phyloP scores from a whole-genome alignment of 306 rosid species.

The Macrotyloma uniflorum region DNA sequence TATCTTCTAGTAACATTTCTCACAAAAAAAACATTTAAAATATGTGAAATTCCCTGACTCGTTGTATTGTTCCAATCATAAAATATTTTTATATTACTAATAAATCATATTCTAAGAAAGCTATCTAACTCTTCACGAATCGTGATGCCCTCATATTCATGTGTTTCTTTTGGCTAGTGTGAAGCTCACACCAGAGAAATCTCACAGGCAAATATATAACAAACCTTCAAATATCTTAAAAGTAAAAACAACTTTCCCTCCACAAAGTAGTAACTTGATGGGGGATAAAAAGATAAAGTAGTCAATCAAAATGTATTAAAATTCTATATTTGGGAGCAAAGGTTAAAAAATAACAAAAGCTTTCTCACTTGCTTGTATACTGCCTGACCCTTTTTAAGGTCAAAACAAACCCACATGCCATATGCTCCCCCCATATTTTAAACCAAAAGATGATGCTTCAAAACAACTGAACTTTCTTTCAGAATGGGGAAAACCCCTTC shows the following conservation, averaged over 20 bases:
- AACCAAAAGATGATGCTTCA: conserved; percentile 31
- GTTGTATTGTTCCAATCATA: no score
- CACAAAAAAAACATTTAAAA: no score
- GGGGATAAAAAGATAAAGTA: not conserved
- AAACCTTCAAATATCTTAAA: not conserved
- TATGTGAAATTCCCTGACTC: no score
- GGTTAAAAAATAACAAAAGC: conserved; percentile 5
- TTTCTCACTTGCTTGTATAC: conserved; percentile 35
- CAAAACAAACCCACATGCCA: conserved; percentile 31
- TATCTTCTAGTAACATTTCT: no score
- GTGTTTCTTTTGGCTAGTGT: no score
- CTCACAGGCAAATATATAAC: not conserved
- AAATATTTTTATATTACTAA: no score
- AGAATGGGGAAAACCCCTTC: conserved; percentile 29
- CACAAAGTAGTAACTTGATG: not conserved
- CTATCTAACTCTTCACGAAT: no score
- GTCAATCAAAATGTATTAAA: conserved; percentile 26
- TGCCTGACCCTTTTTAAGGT: conserved; percentile 32
- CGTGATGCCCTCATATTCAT: no score
- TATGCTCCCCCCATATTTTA: conserved; percentile 5
- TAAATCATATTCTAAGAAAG: no score
- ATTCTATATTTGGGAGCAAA: conserved; percentile 35
- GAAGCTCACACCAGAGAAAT: no score
- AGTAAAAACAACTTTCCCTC: not conserved
- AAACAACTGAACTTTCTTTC: conserved; percentile 32